phyloP scores from a whole-genome alignment of 2,329 filamentous ascomycete species.

The Domatiomyces catenatus region DNA sequence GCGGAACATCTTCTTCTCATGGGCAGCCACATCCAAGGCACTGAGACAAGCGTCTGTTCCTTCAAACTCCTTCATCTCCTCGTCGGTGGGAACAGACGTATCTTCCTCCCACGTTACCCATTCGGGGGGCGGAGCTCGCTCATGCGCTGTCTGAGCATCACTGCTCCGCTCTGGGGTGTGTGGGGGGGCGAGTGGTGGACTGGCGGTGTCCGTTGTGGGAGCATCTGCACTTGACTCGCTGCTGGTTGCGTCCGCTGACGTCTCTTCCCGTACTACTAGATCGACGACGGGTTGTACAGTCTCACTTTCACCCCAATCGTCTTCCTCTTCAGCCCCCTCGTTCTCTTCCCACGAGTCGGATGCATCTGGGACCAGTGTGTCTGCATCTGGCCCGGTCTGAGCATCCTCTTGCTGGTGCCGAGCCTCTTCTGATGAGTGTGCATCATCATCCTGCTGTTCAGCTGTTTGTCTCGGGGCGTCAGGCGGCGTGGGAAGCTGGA shows the following conservation, averaged over 20 bases:
- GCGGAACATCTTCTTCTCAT: slow-evolving; percentile 39
- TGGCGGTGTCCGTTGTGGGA: background rate
- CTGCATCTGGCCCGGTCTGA: background rate
- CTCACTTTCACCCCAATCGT: background rate
- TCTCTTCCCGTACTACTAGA: background rate
- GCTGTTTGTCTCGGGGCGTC: slow-evolving; percentile 2
- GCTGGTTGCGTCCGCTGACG: background rate
- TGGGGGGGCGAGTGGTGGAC: background rate
- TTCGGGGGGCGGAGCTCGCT: slow-evolving; percentile 18
- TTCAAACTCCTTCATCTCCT: slow-evolving; percentile 44
- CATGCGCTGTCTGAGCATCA: slow-evolving; percentile 1
- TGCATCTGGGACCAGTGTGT: background rate
- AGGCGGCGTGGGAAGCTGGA: slow-evolving; percentile 12
- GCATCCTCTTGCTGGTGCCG: background rate
- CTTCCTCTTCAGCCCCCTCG: background rate
- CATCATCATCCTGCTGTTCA: background rate
- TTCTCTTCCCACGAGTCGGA: background rate
- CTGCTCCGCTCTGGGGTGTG: background rate
- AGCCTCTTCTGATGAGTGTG: background rate
- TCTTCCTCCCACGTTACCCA: slow-evolving; percentile 45
- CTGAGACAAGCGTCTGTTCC: slow-evolving; percentile 39
- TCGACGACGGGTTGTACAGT: background rate
- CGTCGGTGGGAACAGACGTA: slow-evolving; percentile 38
- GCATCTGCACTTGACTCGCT: background rate
- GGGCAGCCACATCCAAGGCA: slow-evolving; percentile 37